These are phyloP conservation scores for Wickerhamomyces queroliae DNA, from an alignment of 805 yeast genomes.

Conservation along the genomic window DNA sequence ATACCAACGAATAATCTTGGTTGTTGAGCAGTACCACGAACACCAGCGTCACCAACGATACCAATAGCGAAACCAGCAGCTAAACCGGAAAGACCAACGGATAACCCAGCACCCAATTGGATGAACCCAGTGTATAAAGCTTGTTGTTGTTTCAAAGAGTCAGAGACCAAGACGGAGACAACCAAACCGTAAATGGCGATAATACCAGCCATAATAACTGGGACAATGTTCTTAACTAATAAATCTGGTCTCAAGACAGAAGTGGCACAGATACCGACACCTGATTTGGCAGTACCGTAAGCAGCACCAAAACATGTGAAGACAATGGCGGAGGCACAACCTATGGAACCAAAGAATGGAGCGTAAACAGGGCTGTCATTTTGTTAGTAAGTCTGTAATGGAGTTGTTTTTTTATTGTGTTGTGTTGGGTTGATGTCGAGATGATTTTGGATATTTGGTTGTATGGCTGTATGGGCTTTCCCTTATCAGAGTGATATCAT, in stretches of 20 bases:
- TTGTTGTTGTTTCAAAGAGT: constrained; percentile 81
- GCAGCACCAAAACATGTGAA: constrained; percentile 99
- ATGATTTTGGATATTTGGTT: no score
- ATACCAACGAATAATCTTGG: constrained; percentile 98
- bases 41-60: constrained; percentile 99
- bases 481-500: no score
- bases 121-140: constrained; percentile 96
- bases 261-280: constrained; percentile 99
- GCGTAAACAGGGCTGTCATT: constrained; percentile 33
- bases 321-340: constrained; percentile 98
- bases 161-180: constrained; percentile 91
- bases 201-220: constrained; percentile 99
- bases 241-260: constrained; percentile 97
- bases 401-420: neutral
- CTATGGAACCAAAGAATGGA: constrained; percentile 99
- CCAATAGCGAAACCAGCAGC: constrained; percentile 99
- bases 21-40: constrained; percentile 96
- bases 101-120: constrained; percentile 96
- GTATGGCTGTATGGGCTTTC: no score
- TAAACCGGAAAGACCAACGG: constrained; percentile 94
- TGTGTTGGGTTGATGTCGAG: neutral
- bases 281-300: constrained; percentile 98
- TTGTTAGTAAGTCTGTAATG: constrained; percentile 15
- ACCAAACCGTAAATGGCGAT: constrained; percentile 98
- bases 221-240: constrained; percentile 88